These are phyloP conservation scores for Spathaspora arborariae DNA, from an alignment of 805 yeast species.

Conservation along the genomic window DNA sequence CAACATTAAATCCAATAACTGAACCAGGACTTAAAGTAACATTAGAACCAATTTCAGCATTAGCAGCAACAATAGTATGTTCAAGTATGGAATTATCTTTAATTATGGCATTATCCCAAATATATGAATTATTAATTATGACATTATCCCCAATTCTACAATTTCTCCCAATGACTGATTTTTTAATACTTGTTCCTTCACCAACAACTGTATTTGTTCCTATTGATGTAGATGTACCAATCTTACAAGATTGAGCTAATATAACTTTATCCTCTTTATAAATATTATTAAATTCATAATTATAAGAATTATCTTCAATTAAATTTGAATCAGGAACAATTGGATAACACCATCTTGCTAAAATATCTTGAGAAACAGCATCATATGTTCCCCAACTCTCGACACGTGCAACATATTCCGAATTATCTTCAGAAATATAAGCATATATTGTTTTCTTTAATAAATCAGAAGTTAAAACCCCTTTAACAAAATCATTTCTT, in stretches of 20 bases:
- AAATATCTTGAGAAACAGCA: slow-evolving; percentile 83
- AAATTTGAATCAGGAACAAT: slow-evolving; percentile 83
- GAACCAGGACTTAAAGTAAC: slow-evolving; percentile 63
- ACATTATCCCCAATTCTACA: slow-evolving; percentile 83
- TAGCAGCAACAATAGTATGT: slow-evolving; percentile 68
- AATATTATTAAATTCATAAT: slow-evolving; percentile 79
- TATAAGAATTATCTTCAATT: slow-evolving; percentile 65
- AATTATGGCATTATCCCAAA: slow-evolving; percentile 81
- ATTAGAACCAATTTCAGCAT: slow-evolving; percentile 51
- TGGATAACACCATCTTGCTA: slow-evolving; percentile 92
- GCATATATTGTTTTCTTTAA: slow-evolving; percentile 89
- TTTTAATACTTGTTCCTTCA: slow-evolving; percentile 60
- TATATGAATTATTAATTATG: slow-evolving; percentile 64
- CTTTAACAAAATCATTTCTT: slow-evolving; percentile 84
- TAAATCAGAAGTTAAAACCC: slow-evolving; percentile 86
- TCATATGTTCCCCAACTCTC: slow-evolving; percentile 92
- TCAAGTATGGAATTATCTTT: slow-evolving; percentile 59
- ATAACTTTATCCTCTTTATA: slow-evolving; percentile 88
- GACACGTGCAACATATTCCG: slow-evolving; percentile 88
- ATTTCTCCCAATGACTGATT: slow-evolving; percentile 80
- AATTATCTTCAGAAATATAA: slow-evolving; percentile 67
- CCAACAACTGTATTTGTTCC: slow-evolving; percentile 78
- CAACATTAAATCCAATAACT: slow-evolving; percentile 74
- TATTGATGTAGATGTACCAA: slow-evolving; percentile 76
- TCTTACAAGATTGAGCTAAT: slow-evolving; percentile 87